Percentiles rank a stretch among this genome's conserved stretches.
phyloP scores from a whole-genome alignment of 2,329 filamentous ascomycete genomes.

The Fusarium fujikuroi region DNA sequence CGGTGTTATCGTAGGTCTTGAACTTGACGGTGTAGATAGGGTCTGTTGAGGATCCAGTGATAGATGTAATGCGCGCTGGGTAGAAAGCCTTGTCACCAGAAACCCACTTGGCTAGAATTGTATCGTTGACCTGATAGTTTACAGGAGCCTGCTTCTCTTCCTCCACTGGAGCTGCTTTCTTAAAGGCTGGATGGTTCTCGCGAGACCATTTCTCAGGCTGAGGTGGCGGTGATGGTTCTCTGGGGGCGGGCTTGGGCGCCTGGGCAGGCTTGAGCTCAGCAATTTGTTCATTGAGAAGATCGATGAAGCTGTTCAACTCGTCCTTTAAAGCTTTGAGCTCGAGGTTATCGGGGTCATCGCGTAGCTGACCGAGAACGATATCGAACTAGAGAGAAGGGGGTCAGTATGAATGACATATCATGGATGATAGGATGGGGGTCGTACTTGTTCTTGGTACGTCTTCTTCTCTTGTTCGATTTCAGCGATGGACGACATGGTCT shows the following conservation, averaged over 20 bases:
- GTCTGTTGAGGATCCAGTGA: conserved; percentile 89
- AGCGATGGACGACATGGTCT: conserved; percentile 48
- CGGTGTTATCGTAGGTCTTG: conserved; percentile 87
- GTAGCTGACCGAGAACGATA: conserved; percentile 78
- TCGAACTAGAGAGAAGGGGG: conserved; percentile 68
- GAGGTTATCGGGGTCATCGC: conserved; percentile 81
- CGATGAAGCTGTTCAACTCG: conserved; percentile 85
- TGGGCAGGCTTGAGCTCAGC: conserved; percentile 75
- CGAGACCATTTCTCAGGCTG: conserved; percentile 79
- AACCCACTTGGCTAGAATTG: conserved; percentile 88
- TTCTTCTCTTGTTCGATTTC: conserved; percentile 63
- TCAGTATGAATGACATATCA: conserved; percentile 25
- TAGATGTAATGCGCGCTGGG: conserved; percentile 89
- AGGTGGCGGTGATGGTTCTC: conserved; percentile 60
- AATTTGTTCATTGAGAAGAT: conserved; percentile 81
- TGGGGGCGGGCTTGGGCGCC: conserved; percentile 57
- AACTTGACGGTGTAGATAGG: conserved; percentile 96
- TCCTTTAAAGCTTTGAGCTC: conserved; percentile 81
- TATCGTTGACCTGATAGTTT: conserved; percentile 87
- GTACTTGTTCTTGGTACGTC: conserved; percentile 67
- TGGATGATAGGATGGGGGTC: conserved; percentile 22
- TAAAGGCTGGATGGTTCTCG: conserved; percentile 83
- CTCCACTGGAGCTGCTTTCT: conserved; percentile 60
- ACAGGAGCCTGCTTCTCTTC: conserved; percentile 63
- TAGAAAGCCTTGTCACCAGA: conserved; percentile 92